phyloP scores from a whole-genome alignment of 1,284 basidiomycete genomes.

The Rhizoctonia solani region DNA sequence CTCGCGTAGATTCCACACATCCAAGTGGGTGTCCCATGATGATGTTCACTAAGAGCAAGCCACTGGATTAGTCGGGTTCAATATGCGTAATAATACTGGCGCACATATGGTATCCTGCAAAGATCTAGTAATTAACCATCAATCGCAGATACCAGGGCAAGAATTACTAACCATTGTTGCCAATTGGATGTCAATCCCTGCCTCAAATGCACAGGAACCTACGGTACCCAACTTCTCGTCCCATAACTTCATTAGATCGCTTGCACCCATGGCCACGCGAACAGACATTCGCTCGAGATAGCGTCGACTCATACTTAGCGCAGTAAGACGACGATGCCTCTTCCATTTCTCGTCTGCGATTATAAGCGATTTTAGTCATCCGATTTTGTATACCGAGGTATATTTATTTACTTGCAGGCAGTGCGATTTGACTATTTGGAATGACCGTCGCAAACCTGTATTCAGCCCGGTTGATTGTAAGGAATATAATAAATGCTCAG shows the following conservation, averaged over 20 bases:
- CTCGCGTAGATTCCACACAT: neutral
- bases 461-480: no score
- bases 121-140: neutral
- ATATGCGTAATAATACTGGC: neutral
- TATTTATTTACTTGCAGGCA: no score
- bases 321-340: constrained; percentile 15
- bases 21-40: neutral
- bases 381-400: no score
- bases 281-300: constrained; percentile 15
- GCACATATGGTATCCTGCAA: constrained; percentile 12
- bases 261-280: constrained; percentile 4
- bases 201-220: neutral
- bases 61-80: neutral
- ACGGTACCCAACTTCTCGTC: neutral
- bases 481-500: no score
- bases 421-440: no score
- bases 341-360: constrained; percentile 29
- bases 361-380: no score
- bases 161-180: constrained; percentile 10
- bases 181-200: constrained; percentile 3
- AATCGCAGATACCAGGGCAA: neutral
- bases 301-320: constrained; percentile 16
- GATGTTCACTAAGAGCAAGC: constrained; percentile 6
- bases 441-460: no score
- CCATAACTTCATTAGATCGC: constrained; percentile 3